Evolutionary conservation across 2,329 filamentous ascomycete species (phyloP), one percentile per base, ranked within the genome.

Genomic region (Emmonsiellopsis sp.): DNA sequence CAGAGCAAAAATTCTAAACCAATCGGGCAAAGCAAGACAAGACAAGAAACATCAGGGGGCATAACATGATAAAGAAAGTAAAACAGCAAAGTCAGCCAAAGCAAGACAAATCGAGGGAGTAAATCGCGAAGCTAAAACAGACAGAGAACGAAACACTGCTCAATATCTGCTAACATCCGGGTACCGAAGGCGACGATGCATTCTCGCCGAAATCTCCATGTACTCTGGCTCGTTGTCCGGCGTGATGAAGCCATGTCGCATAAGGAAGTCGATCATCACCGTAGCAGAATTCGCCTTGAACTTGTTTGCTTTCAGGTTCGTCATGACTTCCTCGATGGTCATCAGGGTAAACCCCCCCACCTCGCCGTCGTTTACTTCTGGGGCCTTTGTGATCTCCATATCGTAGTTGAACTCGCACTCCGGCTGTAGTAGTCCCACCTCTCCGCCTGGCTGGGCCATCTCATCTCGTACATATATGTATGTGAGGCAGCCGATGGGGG

Each of bases 201-300:
- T 72, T 65, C 88, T 81, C 55, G 77, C 76, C 56, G 82, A 75
- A 62, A 97, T 90, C 71, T 90, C 84, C 57, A 86, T 76, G 65
- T 86, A 90, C 63, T 92, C 75, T 49, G 80, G 78, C 72, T 97
- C 91, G 65, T 90, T 88, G 61, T 87, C 87, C 43, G 75, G 70
- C 7, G 85, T 94, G 64, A 96, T 65, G 57, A 95, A 81, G 0
- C 88, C 87, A 69, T 90, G 88, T 51, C 92, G 80, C 60, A 95
- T 77, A 66, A 98, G 87, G 73, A 97, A 98, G 68, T 97, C 90
- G 45, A 96, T 71, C 66, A 93, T 73, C 47, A 95, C 81, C 54
- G 93, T 68, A 11, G 87, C 86, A 69, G 91, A 96, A 68, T 97
- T 97, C 2, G 91, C 87, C 75, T 98, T 98, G 75, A 92, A 98